Evolutionary conservation across 1,284 basidiomycete genomes (phyloP), one percentile per base, ranked within the genome.

Genomic region (Apiotrichum veenhuisii): DNA sequence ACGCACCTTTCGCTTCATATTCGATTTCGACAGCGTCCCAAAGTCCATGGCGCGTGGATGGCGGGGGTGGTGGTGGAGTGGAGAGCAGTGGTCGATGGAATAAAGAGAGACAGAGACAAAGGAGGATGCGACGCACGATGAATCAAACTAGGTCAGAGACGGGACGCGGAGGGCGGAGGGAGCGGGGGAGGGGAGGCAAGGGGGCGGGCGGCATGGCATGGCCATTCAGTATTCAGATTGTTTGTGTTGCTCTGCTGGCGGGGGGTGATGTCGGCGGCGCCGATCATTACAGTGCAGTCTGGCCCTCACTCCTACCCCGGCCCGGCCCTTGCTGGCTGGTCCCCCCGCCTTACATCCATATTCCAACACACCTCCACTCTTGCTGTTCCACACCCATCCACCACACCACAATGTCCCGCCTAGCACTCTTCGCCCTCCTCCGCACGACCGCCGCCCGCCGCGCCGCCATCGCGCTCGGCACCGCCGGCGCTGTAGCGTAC

Each of bases 1-100:
- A 56, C 63, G 20, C 44, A 69, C 67, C 61, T 69, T 69, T 17
- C 67, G 61, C 65, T 65, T 67, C 67, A 69, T 69, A 56, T 62
- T 65, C 26, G 54, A 60, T 18, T 62, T 59, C 5, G 59, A 63
- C 25, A 65, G 51, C 15, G 62, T 54, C 18, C 61, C 60, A 48
- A 67, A 63, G 49, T 67, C 63, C 61, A 67, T 61, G 20, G 52
- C 38, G 8, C 22, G 12, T 10, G 48, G 33, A 14, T 33, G 10
- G 44, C 3, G 20, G 27, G 8, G 5, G n/a, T 25, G 43, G 14
- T 17, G 43, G 10, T 25, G 14, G 15, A 15, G 5, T 34, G 22
- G 11, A 17, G 17, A 36, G 14, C 5, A 20, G 26, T 25, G 14
- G 41, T 41, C 18, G 22, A 30, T 26, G 8, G 50, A 27, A 40